Percentiles rank a stretch among this genome's conserved stretches.
phyloP scores from a whole-genome alignment of 2,329 filamentous ascomycete genomes.

The Teratosphaeria destructans region DNA sequence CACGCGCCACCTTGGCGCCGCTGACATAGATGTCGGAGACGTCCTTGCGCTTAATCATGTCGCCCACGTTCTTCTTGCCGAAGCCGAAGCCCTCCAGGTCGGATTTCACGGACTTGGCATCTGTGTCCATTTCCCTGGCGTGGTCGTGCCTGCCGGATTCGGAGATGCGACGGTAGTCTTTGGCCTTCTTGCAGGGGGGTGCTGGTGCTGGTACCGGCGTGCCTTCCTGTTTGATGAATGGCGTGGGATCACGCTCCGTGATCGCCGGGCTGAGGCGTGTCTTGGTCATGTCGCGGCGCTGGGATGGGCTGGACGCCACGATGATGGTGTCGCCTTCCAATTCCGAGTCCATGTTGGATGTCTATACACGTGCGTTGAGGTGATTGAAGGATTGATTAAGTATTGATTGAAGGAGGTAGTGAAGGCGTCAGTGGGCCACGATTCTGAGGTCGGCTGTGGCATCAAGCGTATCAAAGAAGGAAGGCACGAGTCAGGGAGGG shows the following conservation, averaged over 20 bases:
- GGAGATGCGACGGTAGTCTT: background rate
- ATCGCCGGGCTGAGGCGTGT: background rate
- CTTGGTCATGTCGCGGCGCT: background rate
- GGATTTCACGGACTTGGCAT: background rate
- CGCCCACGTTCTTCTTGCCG: background rate
- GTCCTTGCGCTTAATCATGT: background rate
- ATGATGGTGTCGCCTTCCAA: background rate
- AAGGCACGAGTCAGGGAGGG: background rate
- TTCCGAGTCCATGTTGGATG: background rate
- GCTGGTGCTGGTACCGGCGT: background rate
- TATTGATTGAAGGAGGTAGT: background rate
- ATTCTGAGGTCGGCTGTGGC: background rate
- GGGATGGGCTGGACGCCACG: background rate
- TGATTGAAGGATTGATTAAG: background rate
- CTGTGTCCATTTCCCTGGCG: background rate
- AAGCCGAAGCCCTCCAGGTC: constrained; percentile 6
- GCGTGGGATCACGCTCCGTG: background rate
- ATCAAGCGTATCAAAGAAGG: background rate
- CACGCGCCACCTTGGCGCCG: background rate
- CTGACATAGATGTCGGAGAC: background rate
- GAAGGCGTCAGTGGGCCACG: background rate
- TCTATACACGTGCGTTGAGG: background rate
- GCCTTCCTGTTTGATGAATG: background rate
- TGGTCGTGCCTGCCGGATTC: background rate
- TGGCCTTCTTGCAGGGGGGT: background rate